These are phyloP conservation scores for Ustulina deusta DNA, from an alignment of 2,329 filamentous ascomycete genomes.

Conservation along the genomic window DNA sequence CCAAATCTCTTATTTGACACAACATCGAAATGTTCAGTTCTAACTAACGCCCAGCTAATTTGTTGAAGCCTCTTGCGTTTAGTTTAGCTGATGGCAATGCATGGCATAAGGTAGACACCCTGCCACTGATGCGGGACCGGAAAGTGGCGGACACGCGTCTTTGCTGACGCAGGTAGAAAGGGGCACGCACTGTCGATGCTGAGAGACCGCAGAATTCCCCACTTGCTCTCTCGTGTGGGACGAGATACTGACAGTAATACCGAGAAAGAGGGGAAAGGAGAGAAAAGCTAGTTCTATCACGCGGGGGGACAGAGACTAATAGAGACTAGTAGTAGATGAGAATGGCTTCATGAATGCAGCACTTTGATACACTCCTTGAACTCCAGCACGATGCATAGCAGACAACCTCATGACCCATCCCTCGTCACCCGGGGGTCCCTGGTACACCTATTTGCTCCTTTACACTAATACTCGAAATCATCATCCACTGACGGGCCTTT, in stretches of 20 bases:
- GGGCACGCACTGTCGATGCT: not conserved
- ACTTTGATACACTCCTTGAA: conserved; percentile 21
- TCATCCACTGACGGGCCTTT: conserved; percentile 92
- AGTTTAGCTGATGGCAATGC: too few species aligned
- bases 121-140: not conserved
- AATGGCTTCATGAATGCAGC: conserved; percentile 10
- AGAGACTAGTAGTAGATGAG: not conserved
- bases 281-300: not conserved
- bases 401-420: conserved; percentile 14
- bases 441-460: conserved; percentile 33
- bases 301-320: not conserved
- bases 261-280: not conserved
- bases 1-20: too few species aligned
- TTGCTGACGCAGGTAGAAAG: conserved; percentile 3
- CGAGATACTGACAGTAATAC: not conserved
- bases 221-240: not conserved
- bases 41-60: too few species aligned
- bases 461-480: conserved; percentile 91
- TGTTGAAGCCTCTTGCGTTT: too few species aligned
- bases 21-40: too few species aligned
- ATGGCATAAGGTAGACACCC: too few species aligned
- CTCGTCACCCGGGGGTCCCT: not conserved
- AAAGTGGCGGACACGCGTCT: conserved; percentile 27
- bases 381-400: conserved; percentile 25
- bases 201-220: not conserved